Evolutionary conservation across 305 asterid species (phyloP), one percentile per base, ranked within the genome.

Genomic region (Galium porrigens): DNA sequence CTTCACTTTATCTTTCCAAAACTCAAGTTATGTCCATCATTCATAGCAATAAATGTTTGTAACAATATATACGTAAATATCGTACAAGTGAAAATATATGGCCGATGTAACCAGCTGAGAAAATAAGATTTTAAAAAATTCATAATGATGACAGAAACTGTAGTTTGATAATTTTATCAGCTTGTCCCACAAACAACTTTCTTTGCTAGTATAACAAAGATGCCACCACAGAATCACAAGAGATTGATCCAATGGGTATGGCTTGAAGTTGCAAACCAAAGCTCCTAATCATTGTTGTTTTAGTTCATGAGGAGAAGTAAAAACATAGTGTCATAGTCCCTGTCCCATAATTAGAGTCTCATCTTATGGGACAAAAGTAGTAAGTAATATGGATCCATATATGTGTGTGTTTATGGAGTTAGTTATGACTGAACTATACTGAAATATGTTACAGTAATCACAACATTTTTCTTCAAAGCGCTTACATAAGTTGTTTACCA

Each of bases 181-280:
- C 87, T 72, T 82, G 95, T 66, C 90, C 96, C 39, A 73, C 87
- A 58, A 83, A 76, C 52, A 88, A 80, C 80, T 86, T 90, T 77
- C 86, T 96, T 37, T 85, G 69, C 80, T 81, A 73, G 76, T 85
- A 83, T 67, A 74, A 4, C 36, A 90, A 78, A 69, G 83, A 67
- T 20, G 92, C 84, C 72, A 86, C 60, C 6, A 83, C 76, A 52
- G 96, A 85, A 74, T 76, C 78, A 64, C 86, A 80, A 34, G 83
- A 58, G 39, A 88, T 72, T 44, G 91, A 75, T 65, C 96, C 94
- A 29, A 76, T 15, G 6, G 78, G 68, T 22, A 73, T 48, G 25
- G 76, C 81, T 30, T 85, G 84, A 34, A 71, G 33, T 56, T 72
- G 82, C 18, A 70, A 73, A 29, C 49, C 83, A 68, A 48, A 85